A percentile compares a stretch with the other conserved stretches of the same genome.
Conservation (phyloP, 371 early-diverging fungal species). For the Rhizopus stolonifer region DNA sequence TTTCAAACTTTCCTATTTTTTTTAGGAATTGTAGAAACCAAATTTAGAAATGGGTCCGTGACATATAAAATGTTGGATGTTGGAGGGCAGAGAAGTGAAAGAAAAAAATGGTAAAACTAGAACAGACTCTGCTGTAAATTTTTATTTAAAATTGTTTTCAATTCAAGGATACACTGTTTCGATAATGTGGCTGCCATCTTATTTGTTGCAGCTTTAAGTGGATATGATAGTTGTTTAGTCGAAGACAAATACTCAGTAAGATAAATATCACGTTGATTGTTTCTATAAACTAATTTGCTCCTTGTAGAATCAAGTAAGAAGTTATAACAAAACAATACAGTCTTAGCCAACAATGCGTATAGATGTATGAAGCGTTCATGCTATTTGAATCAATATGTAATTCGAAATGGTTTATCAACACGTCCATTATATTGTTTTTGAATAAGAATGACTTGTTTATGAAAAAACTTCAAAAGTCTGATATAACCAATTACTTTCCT, state of each 20-base stretch:
- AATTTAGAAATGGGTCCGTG: slow-evolving; percentile 77
- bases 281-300: neutral
- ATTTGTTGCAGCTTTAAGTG: slow-evolving; percentile 90
- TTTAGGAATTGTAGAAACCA: slow-evolving; percentile 82
- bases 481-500: slow-evolving; percentile 80
- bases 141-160: neutral
- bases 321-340: slow-evolving; percentile 3
- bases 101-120: slow-evolving; percentile 78
- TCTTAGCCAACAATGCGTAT: neutral
- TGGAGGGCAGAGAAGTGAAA: slow-evolving; percentile 91
- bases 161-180: slow-evolving; percentile 91
- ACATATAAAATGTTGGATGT: slow-evolving; percentile 91
- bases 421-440: slow-evolving; percentile 90
- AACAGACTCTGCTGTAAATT: neutral
- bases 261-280: slow-evolving; percentile 10
- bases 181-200: slow-evolving; percentile 93
- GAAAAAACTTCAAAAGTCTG: slow-evolving; percentile 74
- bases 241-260: slow-evolving; percentile 92
- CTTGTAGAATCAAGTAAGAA: slow-evolving; percentile 36
- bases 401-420: slow-evolving; percentile 87
- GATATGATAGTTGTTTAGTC: slow-evolving; percentile 91
- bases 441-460: slow-evolving; percentile 94
- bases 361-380: slow-evolving; percentile 89
- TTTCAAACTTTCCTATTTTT: neutral
- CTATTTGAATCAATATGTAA: slow-evolving; percentile 92